Evolutionary conservation across 495 filamentous ascomycete species (phyloP).

Genomic region (Aspergillus panamensis): DNA sequence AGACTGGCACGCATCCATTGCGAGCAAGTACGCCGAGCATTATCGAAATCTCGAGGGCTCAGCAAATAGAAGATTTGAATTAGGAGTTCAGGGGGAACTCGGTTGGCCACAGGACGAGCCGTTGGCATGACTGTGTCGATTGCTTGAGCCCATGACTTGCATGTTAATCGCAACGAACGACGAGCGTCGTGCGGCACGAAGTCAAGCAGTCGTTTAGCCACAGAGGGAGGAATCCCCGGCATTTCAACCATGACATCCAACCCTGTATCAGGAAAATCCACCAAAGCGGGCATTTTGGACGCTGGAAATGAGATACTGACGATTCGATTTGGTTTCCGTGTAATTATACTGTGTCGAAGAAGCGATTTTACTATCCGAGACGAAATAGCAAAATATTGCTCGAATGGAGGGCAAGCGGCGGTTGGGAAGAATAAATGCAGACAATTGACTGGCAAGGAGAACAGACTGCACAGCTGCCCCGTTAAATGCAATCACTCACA

Average conservation of each 20-base stretch:
- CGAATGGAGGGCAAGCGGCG: not conserved
- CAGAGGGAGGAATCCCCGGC: constrained; percentile 7
- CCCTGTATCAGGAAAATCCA: not conserved
- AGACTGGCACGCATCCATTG: constrained; percentile 64
- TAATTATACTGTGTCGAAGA: too few relatives aligned
- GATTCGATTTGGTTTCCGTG: too few relatives aligned
- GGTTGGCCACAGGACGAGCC: constrained; percentile 30
- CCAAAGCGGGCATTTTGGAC: not conserved
- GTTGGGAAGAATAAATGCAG: not conserved
- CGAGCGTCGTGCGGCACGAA: constrained; percentile 8
- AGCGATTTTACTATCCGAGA: too few relatives aligned
- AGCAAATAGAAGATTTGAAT: constrained; percentile 56
- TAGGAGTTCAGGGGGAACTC: constrained; percentile 59
- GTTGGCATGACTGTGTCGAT: constrained; percentile 9
- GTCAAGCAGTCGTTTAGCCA: constrained; percentile 10
- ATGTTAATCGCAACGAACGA: constrained; percentile 16
- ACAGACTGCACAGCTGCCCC: not conserved
- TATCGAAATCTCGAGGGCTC: constrained; percentile 59
- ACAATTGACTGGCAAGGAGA: not conserved
- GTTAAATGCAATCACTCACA: constrained; percentile 1
- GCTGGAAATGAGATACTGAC: too few relatives aligned
- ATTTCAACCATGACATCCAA: not conserved
- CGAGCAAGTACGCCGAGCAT: constrained; percentile 61
- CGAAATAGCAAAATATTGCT: too few relatives aligned
- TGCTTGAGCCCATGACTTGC: constrained; percentile 15